phyloP scores from a whole-genome alignment of 345 rosid genomes.

The Camelina neglecta region DNA sequence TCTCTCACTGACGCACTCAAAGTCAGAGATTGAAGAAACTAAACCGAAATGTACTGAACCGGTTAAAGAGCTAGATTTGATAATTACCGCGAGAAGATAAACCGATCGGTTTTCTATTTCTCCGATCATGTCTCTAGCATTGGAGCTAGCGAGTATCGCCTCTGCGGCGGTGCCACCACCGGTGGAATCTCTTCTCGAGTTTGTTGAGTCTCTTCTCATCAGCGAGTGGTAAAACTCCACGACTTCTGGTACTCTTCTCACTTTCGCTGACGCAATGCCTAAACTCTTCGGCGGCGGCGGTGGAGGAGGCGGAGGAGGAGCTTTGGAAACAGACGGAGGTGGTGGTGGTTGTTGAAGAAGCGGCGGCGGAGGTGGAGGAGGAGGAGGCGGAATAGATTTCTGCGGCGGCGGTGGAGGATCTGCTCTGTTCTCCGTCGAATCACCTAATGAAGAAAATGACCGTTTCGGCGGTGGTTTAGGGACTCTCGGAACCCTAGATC shows the following conservation, averaged over 20 bases:
- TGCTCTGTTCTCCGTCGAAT: slow-evolving; percentile 40
- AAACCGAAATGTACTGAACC: slow-evolving; percentile 24
- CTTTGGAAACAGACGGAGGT: slow-evolving; percentile 33
- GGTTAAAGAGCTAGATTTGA: slow-evolving; percentile 34
- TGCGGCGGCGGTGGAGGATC: slow-evolving; percentile 26
- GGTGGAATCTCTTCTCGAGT: slow-evolving; percentile 73
- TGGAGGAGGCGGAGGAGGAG: slow-evolving; percentile 70
- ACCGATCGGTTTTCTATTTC: slow-evolving; percentile 98
- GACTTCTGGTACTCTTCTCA: slow-evolving; percentile 90
- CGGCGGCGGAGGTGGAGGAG: slow-evolving; percentile 49
- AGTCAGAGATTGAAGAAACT: slow-evolving; percentile 13
- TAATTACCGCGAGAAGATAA: slow-evolving; percentile 75
- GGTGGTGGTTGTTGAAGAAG: slow-evolving; percentile 34
- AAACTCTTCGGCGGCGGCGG: slow-evolving; percentile 60
- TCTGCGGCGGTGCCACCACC: slow-evolving; percentile 53
- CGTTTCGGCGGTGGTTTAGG: slow-evolving; percentile 95
- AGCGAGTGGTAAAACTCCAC: slow-evolving; percentile 97
- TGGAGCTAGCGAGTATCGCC: slow-evolving; percentile 51
- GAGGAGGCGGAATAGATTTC: slow-evolving; percentile 48
- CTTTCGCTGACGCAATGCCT: slow-evolving; percentile 60
- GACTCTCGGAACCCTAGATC: slow-evolving; percentile 80
- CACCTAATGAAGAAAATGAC: slow-evolving; percentile 38
- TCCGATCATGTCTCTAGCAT: slow-evolving; percentile 95
- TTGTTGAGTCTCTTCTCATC: slow-evolving; percentile 84
- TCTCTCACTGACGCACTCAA: slow-evolving; percentile 35